Percentiles rank a stretch among this genome's conserved stretches.
Evolutionary conservation across 768 basidiomycete genomes (phyloP).

Genomic region (Lactarius pseudohatsudake): DNA sequence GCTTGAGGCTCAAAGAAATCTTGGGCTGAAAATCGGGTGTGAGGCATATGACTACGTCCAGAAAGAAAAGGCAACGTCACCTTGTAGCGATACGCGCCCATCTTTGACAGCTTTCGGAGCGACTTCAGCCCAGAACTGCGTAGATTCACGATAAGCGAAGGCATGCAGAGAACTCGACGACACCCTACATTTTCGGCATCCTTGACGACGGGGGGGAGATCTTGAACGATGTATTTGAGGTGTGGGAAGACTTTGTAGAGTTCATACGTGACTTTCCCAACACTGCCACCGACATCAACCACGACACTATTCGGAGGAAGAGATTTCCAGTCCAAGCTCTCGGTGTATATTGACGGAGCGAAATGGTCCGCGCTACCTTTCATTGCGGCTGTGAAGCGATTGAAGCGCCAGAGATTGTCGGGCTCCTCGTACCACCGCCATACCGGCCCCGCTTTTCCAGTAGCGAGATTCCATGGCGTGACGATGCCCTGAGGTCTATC

Average conservation of each 20-base stretch:
- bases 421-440: slow-evolving; percentile 21
- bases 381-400: slow-evolving; percentile 13
- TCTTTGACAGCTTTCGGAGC: slow-evolving; percentile 2
- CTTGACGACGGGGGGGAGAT: slow-evolving; percentile 20
- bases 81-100: slow-evolving; percentile 19
- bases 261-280: slow-evolving; percentile 40
- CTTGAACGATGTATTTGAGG: slow-evolving; percentile 42
- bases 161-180: background rate
- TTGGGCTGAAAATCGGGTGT: slow-evolving; percentile 10
- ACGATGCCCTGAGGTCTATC: background rate
- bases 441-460: background rate
- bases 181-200: slow-evolving; percentile 7
- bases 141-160: background rate
- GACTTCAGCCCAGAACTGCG: slow-evolving; percentile 15
- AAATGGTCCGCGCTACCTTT: slow-evolving; percentile 7
- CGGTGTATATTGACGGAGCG: slow-evolving; percentile 4
- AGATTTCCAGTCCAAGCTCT: slow-evolving; percentile 38
- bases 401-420: slow-evolving; percentile 12
- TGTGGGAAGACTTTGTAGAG: slow-evolving; percentile 39
- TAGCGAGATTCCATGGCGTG: slow-evolving; percentile 12
- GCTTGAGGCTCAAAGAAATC: slow-evolving; percentile 30
- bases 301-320: slow-evolving; percentile 35
- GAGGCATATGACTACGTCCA: background rate
- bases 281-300: slow-evolving; percentile 44
- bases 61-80: background rate